These are phyloP conservation scores for Chlamydomonas sphaeroides DNA, from an alignment of 139 green algal genomes.

Conservation along the genomic window DNA sequence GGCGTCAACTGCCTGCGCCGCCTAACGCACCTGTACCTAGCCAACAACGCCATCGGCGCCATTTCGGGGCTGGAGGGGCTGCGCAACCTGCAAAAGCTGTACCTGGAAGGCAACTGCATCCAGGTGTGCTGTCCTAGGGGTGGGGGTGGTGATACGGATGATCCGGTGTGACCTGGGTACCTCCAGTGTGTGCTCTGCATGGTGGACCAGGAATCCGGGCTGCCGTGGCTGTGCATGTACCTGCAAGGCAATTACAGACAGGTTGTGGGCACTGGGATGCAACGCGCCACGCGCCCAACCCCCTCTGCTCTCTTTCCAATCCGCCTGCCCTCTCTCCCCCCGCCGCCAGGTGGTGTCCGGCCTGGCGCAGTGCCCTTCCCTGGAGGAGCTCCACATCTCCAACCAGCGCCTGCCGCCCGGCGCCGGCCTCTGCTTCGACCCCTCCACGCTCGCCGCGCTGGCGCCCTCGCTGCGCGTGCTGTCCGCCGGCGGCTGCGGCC, in stretches of 20 bases:
- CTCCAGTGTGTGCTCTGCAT: too few species aligned
- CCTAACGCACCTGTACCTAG: constrained; percentile 65
- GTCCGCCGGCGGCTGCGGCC: constrained; percentile 9
- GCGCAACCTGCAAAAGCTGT: constrained; percentile 57
- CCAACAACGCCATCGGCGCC: constrained; percentile 57
- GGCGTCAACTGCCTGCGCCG: constrained; percentile 16
- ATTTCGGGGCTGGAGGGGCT: constrained; percentile 41
- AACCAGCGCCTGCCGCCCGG: constrained; percentile 45
- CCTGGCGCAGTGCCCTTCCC: constrained; percentile 23
- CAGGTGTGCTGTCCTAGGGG: too few species aligned
- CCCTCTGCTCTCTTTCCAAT: too few species aligned
- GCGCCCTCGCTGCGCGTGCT: constrained; percentile 40
- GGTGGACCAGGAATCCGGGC: too few species aligned
- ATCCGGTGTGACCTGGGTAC: too few species aligned
- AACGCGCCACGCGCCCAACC: too few species aligned
- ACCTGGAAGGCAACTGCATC: constrained; percentile 60
- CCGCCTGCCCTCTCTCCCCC: neutral
- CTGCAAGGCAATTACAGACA: too few species aligned
- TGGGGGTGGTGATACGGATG: too few species aligned
- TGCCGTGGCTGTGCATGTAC: too few species aligned
- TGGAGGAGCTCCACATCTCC: constrained; percentile 68
- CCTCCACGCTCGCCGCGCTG: constrained; percentile 21
- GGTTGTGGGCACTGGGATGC: too few species aligned
- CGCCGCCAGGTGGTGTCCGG: constrained; percentile 8
- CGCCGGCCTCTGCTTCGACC: constrained; percentile 36